Conservation (phyloP, 805 yeast species). For the Lipomyces japonicus region DNA sequence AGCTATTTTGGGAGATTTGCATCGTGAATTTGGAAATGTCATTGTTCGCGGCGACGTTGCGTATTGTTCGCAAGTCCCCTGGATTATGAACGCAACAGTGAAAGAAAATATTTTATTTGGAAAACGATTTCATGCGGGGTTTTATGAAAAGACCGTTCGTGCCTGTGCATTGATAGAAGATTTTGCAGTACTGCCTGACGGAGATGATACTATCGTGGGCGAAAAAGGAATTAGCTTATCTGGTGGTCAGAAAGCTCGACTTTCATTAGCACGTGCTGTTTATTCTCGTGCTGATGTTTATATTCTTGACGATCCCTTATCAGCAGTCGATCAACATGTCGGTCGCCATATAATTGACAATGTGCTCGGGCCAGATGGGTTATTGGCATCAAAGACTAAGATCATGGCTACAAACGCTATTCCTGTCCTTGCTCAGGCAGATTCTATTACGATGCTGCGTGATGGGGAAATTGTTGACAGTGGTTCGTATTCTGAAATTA, state of each 20-base stretch:
- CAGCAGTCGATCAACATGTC: conserved; percentile 96
- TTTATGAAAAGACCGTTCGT: conserved; percentile 70
- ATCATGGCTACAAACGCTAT: conserved; percentile 84
- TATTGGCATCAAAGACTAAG: conserved; percentile 73
- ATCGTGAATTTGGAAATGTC: conserved; percentile 68
- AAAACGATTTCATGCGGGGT: conserved; percentile 66
- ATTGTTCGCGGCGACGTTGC: conserved; percentile 58
- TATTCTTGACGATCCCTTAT: conserved; percentile 85
- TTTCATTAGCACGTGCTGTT: conserved; percentile 89
- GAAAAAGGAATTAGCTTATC: conserved; percentile 95
- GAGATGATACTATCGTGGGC: conserved; percentile 92
- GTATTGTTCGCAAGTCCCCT: conserved; percentile 57
- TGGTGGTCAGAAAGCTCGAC: conserved; percentile 97
- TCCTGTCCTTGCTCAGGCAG: conserved; percentile 72
- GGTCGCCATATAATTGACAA: conserved; percentile 88
- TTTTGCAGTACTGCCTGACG: conserved; percentile 76
- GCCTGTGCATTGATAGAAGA: conserved; percentile 90
- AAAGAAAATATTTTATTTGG: conserved; percentile 81
- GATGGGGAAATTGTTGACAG: conserved; percentile 43
- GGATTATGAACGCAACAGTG: conserved; percentile 89
- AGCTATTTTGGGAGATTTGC: conserved; percentile 75
- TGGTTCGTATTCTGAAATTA: conserved; percentile 34
- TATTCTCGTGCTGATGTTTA: conserved; percentile 80
- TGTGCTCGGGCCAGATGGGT: conserved; percentile 76
- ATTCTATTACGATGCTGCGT: conserved; percentile 61